Evolutionary conservation across 768 basidiomycete genomes (phyloP).

Genomic region (Suillus sp.): DNA sequence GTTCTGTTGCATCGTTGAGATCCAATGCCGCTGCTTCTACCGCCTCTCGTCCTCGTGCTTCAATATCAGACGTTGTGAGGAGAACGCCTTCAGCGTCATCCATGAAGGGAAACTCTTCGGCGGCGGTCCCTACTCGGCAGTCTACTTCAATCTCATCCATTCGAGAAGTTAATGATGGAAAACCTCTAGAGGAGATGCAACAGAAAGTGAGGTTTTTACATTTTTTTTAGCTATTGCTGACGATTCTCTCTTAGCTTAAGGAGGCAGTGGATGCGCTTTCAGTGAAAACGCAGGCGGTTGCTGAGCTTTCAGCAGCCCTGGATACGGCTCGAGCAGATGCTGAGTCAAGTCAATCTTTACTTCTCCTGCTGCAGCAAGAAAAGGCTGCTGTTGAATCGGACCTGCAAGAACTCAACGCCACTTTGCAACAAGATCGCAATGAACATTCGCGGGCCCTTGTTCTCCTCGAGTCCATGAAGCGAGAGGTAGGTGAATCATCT

Average conservation of each 20-base stretch:
- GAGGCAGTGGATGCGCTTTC: slow-evolving; percentile 56
- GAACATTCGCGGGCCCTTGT: slow-evolving; percentile 30
- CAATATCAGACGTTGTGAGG: slow-evolving; percentile 66
- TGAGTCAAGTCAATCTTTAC: slow-evolving; percentile 44
- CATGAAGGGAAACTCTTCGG: slow-evolving; percentile 41
- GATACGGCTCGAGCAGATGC: slow-evolving; percentile 47
- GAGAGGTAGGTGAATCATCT: slow-evolving; percentile 48
- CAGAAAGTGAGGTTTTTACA: slow-evolving; percentile 47
- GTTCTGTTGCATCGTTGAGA: slow-evolving; percentile 50
- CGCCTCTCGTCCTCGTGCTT: slow-evolving; percentile 59
- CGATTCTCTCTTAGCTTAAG: slow-evolving; percentile 49
- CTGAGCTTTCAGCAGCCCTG: slow-evolving; percentile 51
- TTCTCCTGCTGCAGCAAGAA: slow-evolving; percentile 51
- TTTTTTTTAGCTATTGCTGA: slow-evolving; percentile 5
- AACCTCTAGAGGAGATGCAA: slow-evolving; percentile 58
- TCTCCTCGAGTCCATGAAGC: slow-evolving; percentile 43
- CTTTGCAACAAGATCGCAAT: slow-evolving; percentile 40
- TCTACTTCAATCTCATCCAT: slow-evolving; percentile 73
- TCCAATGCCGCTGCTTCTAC: slow-evolving; percentile 38
- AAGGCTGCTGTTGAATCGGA: slow-evolving; percentile 53
- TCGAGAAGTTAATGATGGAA: slow-evolving; percentile 65
- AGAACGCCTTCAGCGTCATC: slow-evolving; percentile 44
- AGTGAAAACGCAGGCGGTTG: slow-evolving; percentile 51
- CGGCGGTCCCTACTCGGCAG: slow-evolving; percentile 41
- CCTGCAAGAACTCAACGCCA: slow-evolving; percentile 44